A percentile compares a stretch with the other conserved stretches of the same genome.
phyloP scores from a whole-genome alignment of 805 yeast genomes.

The Nakazawaea pomicola region DNA sequence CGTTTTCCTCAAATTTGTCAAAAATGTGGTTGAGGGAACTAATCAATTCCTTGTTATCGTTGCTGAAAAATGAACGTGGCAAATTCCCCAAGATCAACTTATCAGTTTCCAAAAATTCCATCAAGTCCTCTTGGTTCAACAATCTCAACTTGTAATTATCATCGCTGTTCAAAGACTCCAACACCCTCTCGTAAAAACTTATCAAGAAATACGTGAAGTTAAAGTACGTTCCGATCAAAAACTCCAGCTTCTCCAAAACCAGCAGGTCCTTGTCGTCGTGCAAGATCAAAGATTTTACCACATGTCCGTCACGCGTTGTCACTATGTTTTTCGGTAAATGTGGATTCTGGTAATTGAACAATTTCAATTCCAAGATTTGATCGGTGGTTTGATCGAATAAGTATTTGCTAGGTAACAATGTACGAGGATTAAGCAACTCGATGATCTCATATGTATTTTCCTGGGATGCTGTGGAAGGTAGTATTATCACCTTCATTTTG shows the following conservation, averaged over 20 bases:
- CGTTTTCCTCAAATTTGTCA: constrained; percentile 38
- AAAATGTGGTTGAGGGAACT: constrained; percentile 28
- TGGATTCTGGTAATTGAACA: constrained; percentile 32
- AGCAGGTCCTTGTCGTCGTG: constrained; percentile 25
- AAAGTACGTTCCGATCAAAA: constrained; percentile 36
- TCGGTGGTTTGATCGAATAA: constrained; percentile 14
- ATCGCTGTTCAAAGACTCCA: constrained; percentile 20
- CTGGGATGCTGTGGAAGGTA: too few relatives aligned
- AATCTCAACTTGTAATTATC: constrained; percentile 20
- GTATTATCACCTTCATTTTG: background rate
- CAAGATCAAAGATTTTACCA: constrained; percentile 37
- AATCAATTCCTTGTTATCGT: constrained; percentile 22
- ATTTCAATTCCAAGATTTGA: constrained; percentile 35
- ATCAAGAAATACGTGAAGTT: constrained; percentile 36
- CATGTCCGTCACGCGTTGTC: constrained; percentile 24
- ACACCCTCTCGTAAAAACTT: constrained; percentile 25
- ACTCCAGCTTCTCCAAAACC: constrained; percentile 34
- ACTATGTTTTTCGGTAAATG: constrained; percentile 25
- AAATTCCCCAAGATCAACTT: constrained; percentile 23
- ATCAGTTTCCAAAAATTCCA: constrained; percentile 27
- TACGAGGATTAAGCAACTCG: constrained; percentile 15
- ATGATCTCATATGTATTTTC: constrained; percentile 15
- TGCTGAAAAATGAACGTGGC: constrained; percentile 25
- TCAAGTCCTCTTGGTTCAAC: constrained; percentile 38
- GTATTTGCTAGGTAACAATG: constrained; percentile 14